A percentile compares a stretch with the other conserved stretches of the same genome.
These are phyloP conservation scores for Zelonia costaricensis DNA, from an alignment of 208 protist species.

Conservation along the genomic window DNA sequence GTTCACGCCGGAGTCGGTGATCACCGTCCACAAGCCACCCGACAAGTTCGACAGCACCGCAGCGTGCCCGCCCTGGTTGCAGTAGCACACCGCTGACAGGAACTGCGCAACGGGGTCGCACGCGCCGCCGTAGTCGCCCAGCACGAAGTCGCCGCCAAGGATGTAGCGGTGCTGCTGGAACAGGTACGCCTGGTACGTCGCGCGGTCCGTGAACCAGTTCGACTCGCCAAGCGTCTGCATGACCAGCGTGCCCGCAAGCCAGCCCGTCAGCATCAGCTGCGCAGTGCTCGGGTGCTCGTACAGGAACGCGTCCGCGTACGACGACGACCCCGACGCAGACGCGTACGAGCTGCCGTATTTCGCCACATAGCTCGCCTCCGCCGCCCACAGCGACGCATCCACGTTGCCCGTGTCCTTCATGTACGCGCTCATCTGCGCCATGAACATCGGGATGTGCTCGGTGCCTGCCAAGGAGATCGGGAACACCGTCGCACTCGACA, in stretches of 20 bases:
- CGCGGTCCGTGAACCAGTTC: constrained; percentile 9
- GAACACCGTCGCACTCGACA: constrained; percentile 34
- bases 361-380: not conserved
- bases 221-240: constrained; percentile 8
- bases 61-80: constrained; percentile 31
- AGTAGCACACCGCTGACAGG: constrained; percentile 39
- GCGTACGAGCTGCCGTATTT: not conserved
- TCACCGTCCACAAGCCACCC: not conserved
- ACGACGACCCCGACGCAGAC: not conserved
- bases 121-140: constrained; percentile 60
- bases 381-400: not conserved
- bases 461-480: constrained; percentile 27
- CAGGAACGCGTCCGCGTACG: not conserved
- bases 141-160: constrained; percentile 46
- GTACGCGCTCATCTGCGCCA: constrained; percentile 24
- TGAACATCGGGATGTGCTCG: constrained; percentile 38
- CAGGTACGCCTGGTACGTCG: constrained; percentile 18
- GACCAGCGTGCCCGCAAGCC: constrained; percentile 24
- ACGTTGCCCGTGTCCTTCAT: not conserved
- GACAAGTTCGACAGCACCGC: not conserved
- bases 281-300: not conserved
- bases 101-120: constrained; percentile 2
- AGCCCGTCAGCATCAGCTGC: constrained; percentile 31
- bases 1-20: not conserved
- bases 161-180: constrained; percentile 60